Percentiles rank a stretch among this genome's conserved stretches.
Conservation (phyloP, 495 filamentous ascomycete genomes). For the Hypoxylon perforatum region DNA sequence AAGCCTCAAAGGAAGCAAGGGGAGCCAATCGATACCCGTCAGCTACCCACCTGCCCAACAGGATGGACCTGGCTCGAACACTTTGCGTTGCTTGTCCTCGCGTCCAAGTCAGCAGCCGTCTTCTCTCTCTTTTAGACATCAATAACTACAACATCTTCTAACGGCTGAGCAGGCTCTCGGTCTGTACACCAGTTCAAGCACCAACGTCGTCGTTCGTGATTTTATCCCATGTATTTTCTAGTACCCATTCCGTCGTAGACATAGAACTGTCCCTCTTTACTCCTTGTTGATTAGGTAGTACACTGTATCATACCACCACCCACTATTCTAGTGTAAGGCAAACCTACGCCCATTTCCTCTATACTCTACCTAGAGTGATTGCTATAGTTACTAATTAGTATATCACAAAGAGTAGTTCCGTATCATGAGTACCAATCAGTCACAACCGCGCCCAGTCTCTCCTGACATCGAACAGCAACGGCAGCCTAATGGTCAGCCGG, state of each 20-base stretch:
- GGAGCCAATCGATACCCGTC: conserved; percentile 28
- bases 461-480: conserved; percentile 46
- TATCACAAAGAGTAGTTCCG: conserved; percentile 7
- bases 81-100: conserved; percentile 22
- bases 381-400: conserved; percentile 11
- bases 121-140: background rate
- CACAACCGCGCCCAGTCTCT: conserved; percentile 32
- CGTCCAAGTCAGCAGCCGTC: conserved; percentile 11
- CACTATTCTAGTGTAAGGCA: conserved; percentile 21
- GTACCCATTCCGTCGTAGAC: conserved; percentile 15
- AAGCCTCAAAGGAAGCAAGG: conserved; percentile 3
- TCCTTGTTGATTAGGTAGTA: conserved; percentile 6
- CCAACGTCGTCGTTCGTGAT: background rate
- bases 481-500: conserved; percentile 25
- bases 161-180: conserved; percentile 45
- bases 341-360: background rate
- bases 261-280: conserved; percentile 14
- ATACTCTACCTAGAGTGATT: background rate
- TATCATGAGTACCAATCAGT: conserved; percentile 43
- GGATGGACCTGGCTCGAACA: conserved; percentile 3
- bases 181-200: conserved; percentile 11
- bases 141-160: conserved; percentile 15
- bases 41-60: conserved; percentile 29
- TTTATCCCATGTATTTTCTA: conserved; percentile 26
- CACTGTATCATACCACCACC: conserved; percentile 11